These are phyloP conservation scores for Allium sativum DNA, from an alignment of 106 monocot genomes.

Conservation along the genomic window DNA sequence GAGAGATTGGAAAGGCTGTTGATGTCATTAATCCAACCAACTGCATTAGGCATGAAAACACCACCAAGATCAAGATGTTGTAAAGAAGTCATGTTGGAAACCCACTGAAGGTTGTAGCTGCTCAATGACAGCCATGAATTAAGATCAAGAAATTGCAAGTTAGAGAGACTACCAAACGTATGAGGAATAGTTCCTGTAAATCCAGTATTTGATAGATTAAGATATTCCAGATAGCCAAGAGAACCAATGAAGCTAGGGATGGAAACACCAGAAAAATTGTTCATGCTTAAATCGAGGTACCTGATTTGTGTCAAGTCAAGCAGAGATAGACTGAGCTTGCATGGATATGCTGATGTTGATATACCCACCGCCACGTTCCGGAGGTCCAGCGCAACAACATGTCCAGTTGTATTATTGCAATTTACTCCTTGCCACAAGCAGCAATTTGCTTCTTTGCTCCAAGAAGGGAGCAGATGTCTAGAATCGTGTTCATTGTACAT, in stretches of 20 bases:
- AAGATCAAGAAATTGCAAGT: slow-evolving; percentile 5
- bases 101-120: background rate
- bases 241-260: slow-evolving; percentile 1
- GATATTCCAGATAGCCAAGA: slow-evolving; percentile 11
- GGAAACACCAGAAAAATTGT: background rate
- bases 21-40: background rate
- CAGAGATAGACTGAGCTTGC: slow-evolving; percentile 8
- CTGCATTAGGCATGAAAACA: background rate
- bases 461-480: background rate
- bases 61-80: slow-evolving; percentile 1
- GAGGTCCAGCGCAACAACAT: slow-evolving; percentile 5
- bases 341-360: background rate
- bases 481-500: slow-evolving; percentile 4
- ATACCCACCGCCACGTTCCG: background rate
- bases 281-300: slow-evolving; percentile 19
- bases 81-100: background rate
- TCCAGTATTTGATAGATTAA: slow-evolving; percentile 7
- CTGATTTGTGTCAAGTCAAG: slow-evolving; percentile 6
- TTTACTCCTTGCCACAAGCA: slow-evolving; percentile 16
- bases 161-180: slow-evolving; percentile 16
- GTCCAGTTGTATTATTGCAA: slow-evolving; percentile 17
- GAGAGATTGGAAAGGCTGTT: background rate
- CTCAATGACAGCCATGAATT: background rate
- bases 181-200: slow-evolving; percentile 15
- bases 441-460: slow-evolving; percentile 9